Base-by-base conservation (phyloP, 2,329 filamentous ascomycete genomes). In the Gliomastix tumulicola region DNA sequence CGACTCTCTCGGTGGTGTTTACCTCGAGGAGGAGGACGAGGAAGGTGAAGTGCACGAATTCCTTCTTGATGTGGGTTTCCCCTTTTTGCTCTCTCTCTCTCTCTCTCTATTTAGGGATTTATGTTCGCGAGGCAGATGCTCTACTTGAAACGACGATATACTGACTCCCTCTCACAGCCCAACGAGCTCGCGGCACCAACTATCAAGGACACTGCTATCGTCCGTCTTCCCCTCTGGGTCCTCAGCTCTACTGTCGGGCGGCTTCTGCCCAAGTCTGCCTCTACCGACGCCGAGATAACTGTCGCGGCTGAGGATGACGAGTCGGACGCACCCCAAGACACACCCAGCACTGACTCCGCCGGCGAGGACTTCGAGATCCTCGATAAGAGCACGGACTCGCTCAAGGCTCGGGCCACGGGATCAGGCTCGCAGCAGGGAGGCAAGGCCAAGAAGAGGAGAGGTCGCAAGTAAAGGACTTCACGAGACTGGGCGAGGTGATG, bases 1-100 rank as follows among this genome's bases (percentile, higher is more conserved):
- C 5, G 90, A 98, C 61, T 87, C 86, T 1, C 69, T 83, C 9
- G 92, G 92, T 20, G 88, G 96, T 49, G 92, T 98, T 11, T 98
- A 87, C 55, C 70, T 98, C n/a, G 89, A 97, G 61, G 86, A 94
- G 54, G 76, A 87, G 50, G 87, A 88, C 35, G 88, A 89, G 47
- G 87, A 96, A 18, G 92, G 92, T 36, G 79, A 85, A 38, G 74
- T 79, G 21, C 76, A 84, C 47, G 87, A 96, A 56, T 94, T 82
- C 55, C 66, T 96, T 44, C 79, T 98, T 41, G 90, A 98, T 57
- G 80, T 96, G 65, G 71, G 84, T 75, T 35, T 9, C 19, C 30
- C 18, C 21, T 15, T 12, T 19, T 30, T 15, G 20, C 19, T 28
- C 13, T 33, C 5, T 16, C 18, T 8, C 15, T 12, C 8, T 16